Conservation (phyloP, 306 rosid species). For the cucumber (Cucumis sativus) region DNA sequence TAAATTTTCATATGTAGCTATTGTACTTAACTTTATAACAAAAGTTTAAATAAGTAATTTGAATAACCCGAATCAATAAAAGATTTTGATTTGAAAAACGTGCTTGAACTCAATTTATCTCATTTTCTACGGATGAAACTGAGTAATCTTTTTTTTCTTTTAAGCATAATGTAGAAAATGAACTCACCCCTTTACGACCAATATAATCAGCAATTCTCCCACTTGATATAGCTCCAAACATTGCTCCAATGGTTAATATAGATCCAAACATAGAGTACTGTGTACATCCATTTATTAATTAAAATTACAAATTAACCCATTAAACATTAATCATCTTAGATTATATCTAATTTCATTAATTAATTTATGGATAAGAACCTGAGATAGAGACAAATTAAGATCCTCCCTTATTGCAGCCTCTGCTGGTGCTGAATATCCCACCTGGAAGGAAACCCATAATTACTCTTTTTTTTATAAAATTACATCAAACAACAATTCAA, state of each 20-base stretch:
- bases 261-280: constrained; percentile 90
- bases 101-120: too few species aligned
- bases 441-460: neutral
- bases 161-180: neutral
- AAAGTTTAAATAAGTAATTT: too few species aligned
- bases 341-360: too few species aligned
- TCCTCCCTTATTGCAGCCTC: constrained; percentile 43
- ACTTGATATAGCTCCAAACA: constrained; percentile 68
- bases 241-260: constrained; percentile 71
- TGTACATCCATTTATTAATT: neutral
- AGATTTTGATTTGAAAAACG: too few species aligned
- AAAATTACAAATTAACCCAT: neutral
- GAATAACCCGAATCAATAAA: too few species aligned
- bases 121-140: too few species aligned
- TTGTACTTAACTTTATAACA: too few species aligned
- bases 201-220: constrained; percentile 52
- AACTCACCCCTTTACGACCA: constrained; percentile 64
- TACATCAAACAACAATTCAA: too few species aligned
- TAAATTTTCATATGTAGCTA: too few species aligned
- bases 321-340: neutral
- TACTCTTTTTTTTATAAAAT: too few species aligned
- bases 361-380: constrained; percentile 10
- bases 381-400: constrained; percentile 28
- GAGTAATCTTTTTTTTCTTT: too few species aligned
- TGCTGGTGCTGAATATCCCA: constrained; percentile 46